Base-by-base conservation (phyloP, 176 grass and related monocot species). In the Typha latifolia region DNA sequence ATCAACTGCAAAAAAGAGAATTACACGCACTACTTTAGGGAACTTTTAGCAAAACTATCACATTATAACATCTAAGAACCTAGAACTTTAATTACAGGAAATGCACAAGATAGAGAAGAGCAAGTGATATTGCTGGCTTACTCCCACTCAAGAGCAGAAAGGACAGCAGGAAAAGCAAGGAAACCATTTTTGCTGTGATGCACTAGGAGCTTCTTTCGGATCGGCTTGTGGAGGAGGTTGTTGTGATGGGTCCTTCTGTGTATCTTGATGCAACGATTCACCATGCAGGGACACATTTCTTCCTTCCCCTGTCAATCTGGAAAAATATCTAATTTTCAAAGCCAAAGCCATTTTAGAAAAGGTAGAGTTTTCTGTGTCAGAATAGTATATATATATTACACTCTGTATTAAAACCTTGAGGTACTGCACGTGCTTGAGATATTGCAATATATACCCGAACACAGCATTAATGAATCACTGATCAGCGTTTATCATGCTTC, bases 151-250 rank as follows among this genome's bases (percentile, higher is more conserved):
- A 50, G 9, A 61, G 3, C 62, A 27, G 49, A 55, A 77, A 53
- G 66, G 69, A 63, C 84, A 84, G 69, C 81, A 84, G 48, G 80
- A 81, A 32, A 87, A 70, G 61, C 81, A 82, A 1, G 81, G 69
- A 68, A 87, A 51, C 68, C 73, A 26, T 50, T 78, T 69, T 4
- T 79, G 78, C 0, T 47, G n/a, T 21, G 74, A 4, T 19, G 1
- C 73, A n/a, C 5, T 37, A 34, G 32, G 32, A 34, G 49, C 37
- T 49, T 63, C 66, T 14, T 70, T 56, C 5, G 67, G 47, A 20
- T 86, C 74, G 48, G 55, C 68, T 10, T 77, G 29, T 49, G 27
- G 43, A 27, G 27, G 24, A 62, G 62, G n/a, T 1, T 2, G 9
- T 29, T 5, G 24, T 27, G 6, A 68, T 47, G 0, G 0, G 11